A percentile compares a stretch with the other conserved stretches of the same genome.
Conservation (phyloP, 768 basidiomycete genomes). For the Suillus decipiens region DNA sequence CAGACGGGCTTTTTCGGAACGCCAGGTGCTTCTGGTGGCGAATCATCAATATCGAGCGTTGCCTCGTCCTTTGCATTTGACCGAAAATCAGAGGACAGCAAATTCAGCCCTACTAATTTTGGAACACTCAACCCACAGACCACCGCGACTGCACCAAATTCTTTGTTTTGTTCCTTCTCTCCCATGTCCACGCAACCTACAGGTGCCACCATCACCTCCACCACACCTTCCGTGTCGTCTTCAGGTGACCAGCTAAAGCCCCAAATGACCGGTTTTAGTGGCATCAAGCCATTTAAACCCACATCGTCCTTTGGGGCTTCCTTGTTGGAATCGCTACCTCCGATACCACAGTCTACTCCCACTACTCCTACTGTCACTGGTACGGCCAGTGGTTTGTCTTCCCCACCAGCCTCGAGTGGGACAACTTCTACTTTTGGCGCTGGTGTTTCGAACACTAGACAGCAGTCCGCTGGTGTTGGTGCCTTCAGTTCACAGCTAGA, state of each 20-base stretch:
- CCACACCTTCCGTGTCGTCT: constrained; percentile 33
- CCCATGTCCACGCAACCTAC: constrained; percentile 54
- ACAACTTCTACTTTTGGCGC: constrained; percentile 14
- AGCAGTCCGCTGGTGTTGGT: constrained; percentile 24
- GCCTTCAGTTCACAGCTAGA: constrained; percentile 39
- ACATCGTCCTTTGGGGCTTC: constrained; percentile 78
- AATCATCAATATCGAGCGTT: constrained; percentile 63
- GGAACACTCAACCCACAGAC: constrained; percentile 34
- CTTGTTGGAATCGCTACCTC: constrained; percentile 70
- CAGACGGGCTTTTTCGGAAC: constrained; percentile 32
- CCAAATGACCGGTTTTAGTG: constrained; percentile 54
- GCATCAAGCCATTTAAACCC: constrained; percentile 82
- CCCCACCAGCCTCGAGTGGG: constrained; percentile 28
- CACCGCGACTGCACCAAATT: constrained; percentile 43
- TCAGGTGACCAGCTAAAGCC: constrained; percentile 34
- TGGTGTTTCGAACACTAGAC: constrained; percentile 12
- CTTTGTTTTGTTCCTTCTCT: constrained; percentile 43
- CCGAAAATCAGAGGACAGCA: constrained; percentile 32
- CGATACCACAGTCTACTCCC: constrained; percentile 62
- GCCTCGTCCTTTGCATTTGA: constrained; percentile 71
- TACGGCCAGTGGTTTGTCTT: constrained; percentile 15
- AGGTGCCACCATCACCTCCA: constrained; percentile 39
- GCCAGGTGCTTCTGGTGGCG: constrained; percentile 22
- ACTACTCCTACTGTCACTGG: constrained; percentile 43
- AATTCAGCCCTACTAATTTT: constrained; percentile 14